Base-by-base conservation (phyloP, 345 rosid genomes). In the Rhizophora mangle region DNA sequence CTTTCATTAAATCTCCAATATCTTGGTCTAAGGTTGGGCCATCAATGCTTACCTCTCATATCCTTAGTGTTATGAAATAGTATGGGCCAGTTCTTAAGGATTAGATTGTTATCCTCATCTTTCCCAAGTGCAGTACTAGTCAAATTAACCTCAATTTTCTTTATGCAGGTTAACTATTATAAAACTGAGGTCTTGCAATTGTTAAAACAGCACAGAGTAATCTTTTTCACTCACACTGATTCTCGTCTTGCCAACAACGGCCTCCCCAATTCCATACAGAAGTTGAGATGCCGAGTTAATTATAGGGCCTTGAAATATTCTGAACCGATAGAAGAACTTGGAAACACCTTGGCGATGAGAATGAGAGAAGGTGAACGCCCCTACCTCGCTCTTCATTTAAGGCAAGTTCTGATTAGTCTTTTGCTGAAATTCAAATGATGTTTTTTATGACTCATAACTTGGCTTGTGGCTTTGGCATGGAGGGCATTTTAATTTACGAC, bases 351-450 rank as follows among this genome's bases (percentile, higher is more conserved):
- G 84, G 89, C 89, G 60, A 83, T 87, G 68, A 87, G 96, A 80
- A 87, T 94, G 98, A 84, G 77, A 76, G 81, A 80, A 78, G 71
- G 81, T 79, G 90, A 84, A 37, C 80, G 80, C 77, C 97, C 93
- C 30, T 91, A 91, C 81, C 87, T 94, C 66, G 97, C 98, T 71
- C 96, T 94, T 49, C 97, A 94, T 82, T 77, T 94, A 78, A 94
- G 97, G 97, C 77, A 74, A 79, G 89, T 79, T 61, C 67, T 67
- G 56, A 31, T 54, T 29, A 27, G n/a, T 56, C 64, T 30, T 31
- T 46, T 22, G 1, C 22, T 55, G 15, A 39, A 60, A 30, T 20
- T 62, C 32, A 54, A 34, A 55, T 13, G 37, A 18, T 64, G 43
- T n/a, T 49, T 34, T 6, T 30, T 21, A 15, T 43, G 47, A 11